These are phyloP conservation scores for Trichoderma endophyticum DNA, from an alignment of 2,329 filamentous ascomycete genomes.

Conservation along the genomic window DNA sequence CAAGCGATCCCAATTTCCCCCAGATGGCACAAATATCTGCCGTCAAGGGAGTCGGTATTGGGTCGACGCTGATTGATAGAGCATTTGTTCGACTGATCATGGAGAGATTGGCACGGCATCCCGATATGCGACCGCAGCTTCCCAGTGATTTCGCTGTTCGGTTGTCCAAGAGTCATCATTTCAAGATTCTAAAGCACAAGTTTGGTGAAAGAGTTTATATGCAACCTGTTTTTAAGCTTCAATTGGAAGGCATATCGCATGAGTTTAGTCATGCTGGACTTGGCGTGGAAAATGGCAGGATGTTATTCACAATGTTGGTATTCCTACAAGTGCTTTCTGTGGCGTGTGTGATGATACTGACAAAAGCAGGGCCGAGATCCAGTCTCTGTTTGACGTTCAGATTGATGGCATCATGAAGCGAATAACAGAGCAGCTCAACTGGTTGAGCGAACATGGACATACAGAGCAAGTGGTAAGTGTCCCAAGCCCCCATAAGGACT, in stretches of 20 bases:
- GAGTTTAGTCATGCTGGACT: constrained; percentile 38
- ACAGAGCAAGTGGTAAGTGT: constrained; percentile 35
- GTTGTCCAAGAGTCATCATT: constrained; percentile 39
- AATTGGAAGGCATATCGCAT: constrained; percentile 42
- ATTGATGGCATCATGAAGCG: constrained; percentile 38
- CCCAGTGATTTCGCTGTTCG: constrained; percentile 36
- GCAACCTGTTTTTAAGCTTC: constrained; percentile 39
- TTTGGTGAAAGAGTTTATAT: constrained; percentile 45
- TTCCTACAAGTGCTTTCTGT: not conserved
- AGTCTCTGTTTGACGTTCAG: constrained; percentile 42
- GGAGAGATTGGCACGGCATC: constrained; percentile 28
- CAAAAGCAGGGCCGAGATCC: constrained; percentile 38
- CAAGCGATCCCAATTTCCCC: constrained; percentile 26
- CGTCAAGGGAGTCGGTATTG: constrained; percentile 46
- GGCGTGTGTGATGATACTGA: not conserved
- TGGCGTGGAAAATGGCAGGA: constrained; percentile 39
- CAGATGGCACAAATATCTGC: constrained; percentile 35
- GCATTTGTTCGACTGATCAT: constrained; percentile 40
- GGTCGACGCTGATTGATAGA: constrained; percentile 45
- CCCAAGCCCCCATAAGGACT: not conserved
- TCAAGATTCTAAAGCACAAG: constrained; percentile 38
- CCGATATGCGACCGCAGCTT: not conserved
- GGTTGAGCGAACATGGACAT: constrained; percentile 30
- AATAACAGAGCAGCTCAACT: constrained; percentile 41
- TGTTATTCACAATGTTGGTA: constrained; percentile 22